Percentiles rank a stretch among this genome's conserved stretches.
These are phyloP conservation scores for Tylopilus balloui DNA, from an alignment of 768 basidiomycete species.

Conservation along the genomic window DNA sequence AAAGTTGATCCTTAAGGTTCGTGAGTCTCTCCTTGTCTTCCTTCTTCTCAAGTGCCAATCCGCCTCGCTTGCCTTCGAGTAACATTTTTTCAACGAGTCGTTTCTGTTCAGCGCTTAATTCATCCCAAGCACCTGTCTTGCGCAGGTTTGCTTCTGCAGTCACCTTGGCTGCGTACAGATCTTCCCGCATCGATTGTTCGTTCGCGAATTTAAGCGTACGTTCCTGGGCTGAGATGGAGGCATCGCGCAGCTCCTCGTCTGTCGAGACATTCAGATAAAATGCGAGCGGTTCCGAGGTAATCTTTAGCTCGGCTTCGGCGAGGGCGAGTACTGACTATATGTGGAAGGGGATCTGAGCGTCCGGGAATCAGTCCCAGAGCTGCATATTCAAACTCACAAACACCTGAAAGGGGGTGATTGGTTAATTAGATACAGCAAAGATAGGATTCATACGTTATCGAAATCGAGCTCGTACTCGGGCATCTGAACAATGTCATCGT, in stretches of 20 bases:
- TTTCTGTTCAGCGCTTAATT: constrained; percentile 61
- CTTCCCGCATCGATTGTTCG: constrained; percentile 73
- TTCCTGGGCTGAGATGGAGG: constrained; percentile 67
- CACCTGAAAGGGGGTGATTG: constrained; percentile 41
- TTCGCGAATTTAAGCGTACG: constrained; percentile 64
- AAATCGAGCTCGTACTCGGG: constrained; percentile 57
- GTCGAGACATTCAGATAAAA: constrained; percentile 83
- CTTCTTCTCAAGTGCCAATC: constrained; percentile 66
- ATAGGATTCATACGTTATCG: constrained; percentile 47
- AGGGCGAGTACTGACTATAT: constrained; percentile 54
- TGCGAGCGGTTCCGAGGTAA: constrained; percentile 49
- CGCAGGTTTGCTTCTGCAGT: constrained; percentile 66
- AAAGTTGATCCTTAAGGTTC: constrained; percentile 68
- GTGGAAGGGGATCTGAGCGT: constrained; percentile 11
- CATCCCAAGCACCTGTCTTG: constrained; percentile 54
- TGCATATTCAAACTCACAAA: constrained; percentile 50
- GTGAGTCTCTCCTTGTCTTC: constrained; percentile 52
- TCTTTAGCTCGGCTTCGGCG: constrained; percentile 53
- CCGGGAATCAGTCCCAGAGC: neutral
- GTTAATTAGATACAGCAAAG: neutral
- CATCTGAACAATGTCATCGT: constrained; percentile 59
- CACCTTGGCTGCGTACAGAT: constrained; percentile 68
- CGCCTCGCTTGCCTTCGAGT: constrained; percentile 72
- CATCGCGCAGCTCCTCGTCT: constrained; percentile 68
- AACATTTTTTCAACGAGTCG: constrained; percentile 77